phyloP scores from a whole-genome alignment of 495 filamentous ascomycete genomes.

The Xylaria flabelliformis region DNA sequence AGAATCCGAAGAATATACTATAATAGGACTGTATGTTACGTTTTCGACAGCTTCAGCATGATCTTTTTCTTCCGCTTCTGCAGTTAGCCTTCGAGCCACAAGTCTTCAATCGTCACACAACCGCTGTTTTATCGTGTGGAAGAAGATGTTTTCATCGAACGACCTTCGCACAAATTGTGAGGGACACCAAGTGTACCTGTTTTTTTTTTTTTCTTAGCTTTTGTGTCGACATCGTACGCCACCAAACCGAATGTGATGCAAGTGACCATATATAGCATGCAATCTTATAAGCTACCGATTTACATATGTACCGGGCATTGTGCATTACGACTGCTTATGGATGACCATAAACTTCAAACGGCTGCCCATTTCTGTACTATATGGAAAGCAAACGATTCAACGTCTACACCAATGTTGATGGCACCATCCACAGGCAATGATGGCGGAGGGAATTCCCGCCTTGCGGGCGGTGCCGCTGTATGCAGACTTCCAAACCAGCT shows the following conservation, averaged over 20 bases:
- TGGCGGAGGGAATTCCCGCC: not conserved
- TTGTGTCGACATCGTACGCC: not conserved
- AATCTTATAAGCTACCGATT: not conserved
- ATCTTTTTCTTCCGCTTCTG: not conserved
- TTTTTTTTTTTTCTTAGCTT: conserved; percentile 1
- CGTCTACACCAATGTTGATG: not conserved
- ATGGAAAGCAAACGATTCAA: conserved; percentile 1
- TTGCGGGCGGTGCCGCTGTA: not conserved
- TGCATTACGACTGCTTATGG: not conserved
- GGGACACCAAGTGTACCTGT: not conserved
- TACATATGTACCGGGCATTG: not conserved
- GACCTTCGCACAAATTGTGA: not conserved
- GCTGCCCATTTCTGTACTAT: not conserved
- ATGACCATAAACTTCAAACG: not conserved
- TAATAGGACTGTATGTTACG: not conserved
- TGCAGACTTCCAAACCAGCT: not conserved
- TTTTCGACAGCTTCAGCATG: not conserved
- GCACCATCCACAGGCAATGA: not conserved
- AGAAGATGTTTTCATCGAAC: not conserved
- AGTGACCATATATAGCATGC: conserved; percentile 3
- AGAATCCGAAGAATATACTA: not conserved
- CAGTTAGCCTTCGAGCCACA: not conserved
- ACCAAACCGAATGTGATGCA: not conserved
- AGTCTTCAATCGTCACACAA: not conserved
- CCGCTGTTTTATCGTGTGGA: not conserved